These are phyloP conservation scores for Physcomitrellopsis africana DNA, from an alignment of 225 moss, liverwort and hornwort genomes.

Conservation along the genomic window DNA sequence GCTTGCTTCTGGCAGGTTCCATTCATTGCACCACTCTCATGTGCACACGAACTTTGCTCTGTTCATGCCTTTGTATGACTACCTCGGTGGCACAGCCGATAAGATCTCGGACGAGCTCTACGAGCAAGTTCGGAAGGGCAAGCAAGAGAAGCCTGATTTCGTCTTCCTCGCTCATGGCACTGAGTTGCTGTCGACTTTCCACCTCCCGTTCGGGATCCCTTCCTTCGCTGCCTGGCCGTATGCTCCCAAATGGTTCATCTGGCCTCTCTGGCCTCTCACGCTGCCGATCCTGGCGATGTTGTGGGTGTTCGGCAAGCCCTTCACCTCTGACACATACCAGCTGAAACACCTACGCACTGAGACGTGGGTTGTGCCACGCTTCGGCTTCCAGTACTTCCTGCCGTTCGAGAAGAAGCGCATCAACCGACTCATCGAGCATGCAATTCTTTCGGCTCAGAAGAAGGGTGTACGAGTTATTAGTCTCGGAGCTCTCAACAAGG, in stretches of 20 bases:
- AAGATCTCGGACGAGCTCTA: conserved; percentile 56
- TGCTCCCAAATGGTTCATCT: conserved; percentile 71
- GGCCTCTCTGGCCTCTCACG: conserved; percentile 85
- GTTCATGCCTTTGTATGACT: conserved; percentile 94
- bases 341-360: conserved; percentile 58
- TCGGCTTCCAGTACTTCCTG: conserved; percentile 94
- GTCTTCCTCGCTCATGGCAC: conserved; percentile 90
- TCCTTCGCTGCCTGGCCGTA: conserved; percentile 90
- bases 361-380: conserved; percentile 90
- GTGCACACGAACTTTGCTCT: conserved; percentile 91
- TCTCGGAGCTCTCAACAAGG: conserved; percentile 96
- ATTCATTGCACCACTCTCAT: conserved; percentile 91
- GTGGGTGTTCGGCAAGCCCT: conserved; percentile 70
- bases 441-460: conserved; percentile 75
- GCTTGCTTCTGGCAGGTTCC: conserved; percentile 56
- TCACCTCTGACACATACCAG: conserved; percentile 62
- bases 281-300: conserved; percentile 55
- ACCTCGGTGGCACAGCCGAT: conserved; percentile 87
- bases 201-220: conserved; percentile 78
- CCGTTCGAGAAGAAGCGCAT: conserved; percentile 81
- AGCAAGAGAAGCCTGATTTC: conserved; percentile 65
- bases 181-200: conserved; percentile 77
- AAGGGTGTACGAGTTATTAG: conserved; percentile 70
- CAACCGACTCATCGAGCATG: conserved; percentile 78
- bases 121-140: conserved; percentile 66